A percentile compares a stretch with the other conserved stretches of the same genome.
Conservation (phyloP, 208 protist genomes). For the Vickermania ingenoplastis region DNA sequence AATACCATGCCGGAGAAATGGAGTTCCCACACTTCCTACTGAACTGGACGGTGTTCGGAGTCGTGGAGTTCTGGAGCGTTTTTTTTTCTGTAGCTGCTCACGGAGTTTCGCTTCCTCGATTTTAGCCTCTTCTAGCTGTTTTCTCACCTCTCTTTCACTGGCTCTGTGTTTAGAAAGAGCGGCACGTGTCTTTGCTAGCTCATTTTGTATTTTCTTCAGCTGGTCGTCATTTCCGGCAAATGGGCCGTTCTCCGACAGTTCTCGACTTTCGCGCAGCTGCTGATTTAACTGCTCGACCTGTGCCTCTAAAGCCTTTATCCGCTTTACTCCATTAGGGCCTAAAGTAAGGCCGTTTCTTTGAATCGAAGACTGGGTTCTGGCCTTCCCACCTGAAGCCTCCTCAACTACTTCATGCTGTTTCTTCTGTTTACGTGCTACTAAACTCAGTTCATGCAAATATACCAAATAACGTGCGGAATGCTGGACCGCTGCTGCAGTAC, state of each 20-base stretch:
- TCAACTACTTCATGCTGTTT: no score
- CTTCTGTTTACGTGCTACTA: not conserved
- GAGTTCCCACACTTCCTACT: not conserved
- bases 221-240: constrained; percentile 4
- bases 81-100: constrained; percentile 6
- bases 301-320: no score
- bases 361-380: no score
- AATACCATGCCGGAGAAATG: not conserved
- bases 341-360: no score
- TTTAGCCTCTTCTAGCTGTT: constrained; percentile 28
- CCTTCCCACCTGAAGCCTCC: no score
- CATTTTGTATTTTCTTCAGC: constrained; percentile 42
- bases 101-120: constrained; percentile 16
- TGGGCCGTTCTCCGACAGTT: constrained; percentile 2
- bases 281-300: constrained; percentile 1
- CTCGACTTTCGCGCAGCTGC: not conserved
- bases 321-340: no score
- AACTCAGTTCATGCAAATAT: constrained; percentile 20
- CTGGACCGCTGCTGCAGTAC: constrained; percentile 24
- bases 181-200: constrained; percentile 51
- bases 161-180: constrained; percentile 24
- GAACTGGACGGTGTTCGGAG: not conserved
- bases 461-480: constrained; percentile 35
- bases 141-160: constrained; percentile 21
- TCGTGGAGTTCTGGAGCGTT: not conserved